phyloP scores from a whole-genome alignment of 2,329 filamentous ascomycete genomes.

The Leptographium galeiforme region DNA sequence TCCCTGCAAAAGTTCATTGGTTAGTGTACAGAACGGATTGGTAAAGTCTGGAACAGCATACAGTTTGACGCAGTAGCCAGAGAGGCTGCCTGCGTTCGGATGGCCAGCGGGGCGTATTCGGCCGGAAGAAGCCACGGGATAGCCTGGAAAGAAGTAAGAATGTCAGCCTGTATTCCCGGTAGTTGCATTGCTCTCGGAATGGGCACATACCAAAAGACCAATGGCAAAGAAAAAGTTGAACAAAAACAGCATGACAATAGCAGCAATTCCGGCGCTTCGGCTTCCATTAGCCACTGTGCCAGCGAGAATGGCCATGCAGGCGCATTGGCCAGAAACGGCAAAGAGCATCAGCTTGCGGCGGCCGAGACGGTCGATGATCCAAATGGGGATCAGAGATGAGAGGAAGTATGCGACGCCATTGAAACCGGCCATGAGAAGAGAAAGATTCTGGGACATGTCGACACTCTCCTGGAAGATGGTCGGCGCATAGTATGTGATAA shows the following conservation, averaged over 20 bases:
- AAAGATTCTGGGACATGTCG: slow-evolving; percentile 17
- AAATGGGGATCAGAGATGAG: slow-evolving; percentile 4
- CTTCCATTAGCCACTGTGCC: slow-evolving; percentile 15
- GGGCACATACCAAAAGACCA: slow-evolving; percentile 14
- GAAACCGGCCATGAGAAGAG: slow-evolving; percentile 37
- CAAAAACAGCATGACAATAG: slow-evolving; percentile 30
- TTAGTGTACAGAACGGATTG: too few species aligned
- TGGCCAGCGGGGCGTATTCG: slow-evolving; percentile 38
- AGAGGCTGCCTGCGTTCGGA: slow-evolving; percentile 44
- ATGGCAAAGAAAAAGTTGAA: slow-evolving; percentile 41
- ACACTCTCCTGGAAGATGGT: slow-evolving; percentile 22
- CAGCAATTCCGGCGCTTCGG: slow-evolving; percentile 12
- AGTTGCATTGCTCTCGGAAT: too few species aligned
- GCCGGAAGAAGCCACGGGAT: slow-evolving; percentile 48
- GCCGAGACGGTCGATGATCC: slow-evolving; percentile 50
- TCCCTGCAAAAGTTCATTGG: slow-evolving; percentile 15
- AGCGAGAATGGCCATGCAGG: slow-evolving; percentile 31
- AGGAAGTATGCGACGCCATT: slow-evolving; percentile 21
- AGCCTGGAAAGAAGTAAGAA: slow-evolving; percentile 21
- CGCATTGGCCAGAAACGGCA: slow-evolving; percentile 52
- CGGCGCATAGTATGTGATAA: slow-evolving; percentile 32
- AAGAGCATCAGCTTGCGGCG: slow-evolving; percentile 56
- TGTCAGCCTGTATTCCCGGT: too few species aligned
- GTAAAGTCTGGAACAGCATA: too few species aligned
- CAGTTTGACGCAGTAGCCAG: slow-evolving; percentile 41